Evolutionary conservation across 305 asterid species (phyloP), one percentile per base, ranked within the genome.

Genomic region (Salvia sclarea): DNA sequence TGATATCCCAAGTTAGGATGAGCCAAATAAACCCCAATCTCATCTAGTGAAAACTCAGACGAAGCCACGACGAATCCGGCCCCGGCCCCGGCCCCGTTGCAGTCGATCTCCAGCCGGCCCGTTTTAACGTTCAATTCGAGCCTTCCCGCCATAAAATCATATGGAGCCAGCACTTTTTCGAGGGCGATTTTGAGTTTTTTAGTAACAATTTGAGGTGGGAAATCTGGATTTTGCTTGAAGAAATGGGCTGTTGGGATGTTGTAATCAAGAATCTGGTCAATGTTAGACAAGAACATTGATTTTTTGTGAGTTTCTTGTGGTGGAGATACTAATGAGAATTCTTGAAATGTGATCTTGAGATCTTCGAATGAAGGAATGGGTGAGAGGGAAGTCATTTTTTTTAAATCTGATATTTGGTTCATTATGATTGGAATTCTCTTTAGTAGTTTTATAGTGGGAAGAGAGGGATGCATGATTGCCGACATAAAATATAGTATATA

Each of bases 141-240:
- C 28, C 90, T 79, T 28, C 93, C 93, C 1, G 88, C 90, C 79
- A 86, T 56, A 56, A 68, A 84, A 40, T 86, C 80, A 56, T 86
- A 86, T 3, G 71, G 72, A 25, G 79, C 88, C n/a, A 86, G 33
- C 37, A 86, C 79, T 71, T 71, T 82, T 1, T 68, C 61, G 0
- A 86, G 69, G 5, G 90, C 90, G 17, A 6, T 28, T 69, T 58
- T 78, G 13, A 84, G 61, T 62, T 64, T 61, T 5, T 55, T 43
- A 1, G 55, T 70, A 11, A 78, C 90, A 0, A 30, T 21, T 49
- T 78, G 68, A 0, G 79, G 78, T 0, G 83, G 75, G 11, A 79
- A 84, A 20, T 75, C 83, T 2, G 68, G 60, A 68, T 77, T 79
- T 59, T 2, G 63, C 58, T 69, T 47, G 76, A 86, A 86, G 75